These are phyloP conservation scores for Pythium brachiatum DNA, from an alignment of 352 stramenopile species.

Conservation along the genomic window DNA sequence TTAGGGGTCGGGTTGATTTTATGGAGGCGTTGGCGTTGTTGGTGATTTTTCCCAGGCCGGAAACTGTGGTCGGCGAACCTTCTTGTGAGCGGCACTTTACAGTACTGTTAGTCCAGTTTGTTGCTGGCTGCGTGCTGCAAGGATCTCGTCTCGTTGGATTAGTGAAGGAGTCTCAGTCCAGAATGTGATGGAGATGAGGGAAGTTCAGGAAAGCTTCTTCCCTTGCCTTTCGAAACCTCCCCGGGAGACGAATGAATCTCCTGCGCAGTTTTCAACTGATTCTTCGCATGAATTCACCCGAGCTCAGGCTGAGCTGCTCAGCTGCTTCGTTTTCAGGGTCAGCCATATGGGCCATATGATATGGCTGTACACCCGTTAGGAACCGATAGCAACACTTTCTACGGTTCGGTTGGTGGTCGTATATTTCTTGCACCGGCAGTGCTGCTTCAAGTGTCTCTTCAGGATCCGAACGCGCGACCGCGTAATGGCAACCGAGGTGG, in stretches of 20 bases:
- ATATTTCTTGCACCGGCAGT: not conserved
- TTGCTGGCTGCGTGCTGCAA: not conserved
- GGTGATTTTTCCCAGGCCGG: not conserved
- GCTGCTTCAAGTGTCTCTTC: constrained; percentile 1
- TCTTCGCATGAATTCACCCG: not conserved
- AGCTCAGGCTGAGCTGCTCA: not conserved
- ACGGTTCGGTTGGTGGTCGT: no score
- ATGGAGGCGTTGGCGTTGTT: not conserved
- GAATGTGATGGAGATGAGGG: not conserved
- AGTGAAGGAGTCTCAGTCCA: not conserved
- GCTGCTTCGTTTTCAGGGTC: not conserved
- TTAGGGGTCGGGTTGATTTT: constrained; percentile 2
- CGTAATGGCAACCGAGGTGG: not conserved
- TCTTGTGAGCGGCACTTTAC: no score
- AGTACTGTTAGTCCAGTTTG: not conserved
- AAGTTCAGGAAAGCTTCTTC: constrained; percentile 3
- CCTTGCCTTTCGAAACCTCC: not conserved
- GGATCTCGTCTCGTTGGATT: not conserved
- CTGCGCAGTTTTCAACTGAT: not conserved
- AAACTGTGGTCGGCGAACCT: constrained; percentile 1
- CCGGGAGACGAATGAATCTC: not conserved
- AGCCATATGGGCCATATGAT: not conserved
- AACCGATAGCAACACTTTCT: no score
- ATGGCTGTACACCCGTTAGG: not conserved
- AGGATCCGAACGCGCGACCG: not conserved